Base-by-base conservation (phyloP, 371 early-diverging fungal species). In the Mucor velutinosus region DNA sequence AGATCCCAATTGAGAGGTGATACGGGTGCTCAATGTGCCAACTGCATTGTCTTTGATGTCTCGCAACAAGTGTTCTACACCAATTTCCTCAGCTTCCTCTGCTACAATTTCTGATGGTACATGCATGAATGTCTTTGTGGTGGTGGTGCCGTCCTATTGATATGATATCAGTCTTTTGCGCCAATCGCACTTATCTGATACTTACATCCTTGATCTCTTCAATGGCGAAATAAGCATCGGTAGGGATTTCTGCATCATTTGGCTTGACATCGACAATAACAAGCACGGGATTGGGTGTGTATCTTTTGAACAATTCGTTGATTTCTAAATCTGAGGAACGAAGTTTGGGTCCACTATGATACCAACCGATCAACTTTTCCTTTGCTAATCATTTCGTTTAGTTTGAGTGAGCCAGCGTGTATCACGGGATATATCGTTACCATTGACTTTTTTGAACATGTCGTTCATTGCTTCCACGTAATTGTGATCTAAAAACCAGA, bases 61-160 rank as follows among this genome's bases (percentile, higher is more conserved):
- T 66, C 99, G 91, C 63, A 99, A 86, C 70, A 99, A 86, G 76
- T 99, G 99, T 78, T 99, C 99, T 2, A 99, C 99, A 63, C 99
- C 99, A 72, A 99, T 99, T 80, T 99, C 99, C 82, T 99, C 99
- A 10, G 99, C 95, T 84, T 99, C 99, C 75, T 99, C 99, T 4
- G 99, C 99, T 43, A 96, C 99, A 70, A 99, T 97, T 61, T 90
- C 90, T 21, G 96, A 95, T 8, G 95, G 93, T 23, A 98, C 90
- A 79, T 99, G 98, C 79, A 93, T 91, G 82, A 99, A 99, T 29
- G 97, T 95, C 79, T 93, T 90, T 59, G 94, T 95, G 1, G 96
- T 94, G 5, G 96, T 90, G 45, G 97, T 93, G 60, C 98, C 97
- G 76, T 98, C 97, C 96, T 97, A 69, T 30, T 11, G 58, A 4